These are phyloP conservation scores for Plasmodium chabaudi DNA, from an alignment of 169 alveolate genomes.

Conservation along the genomic window DNA sequence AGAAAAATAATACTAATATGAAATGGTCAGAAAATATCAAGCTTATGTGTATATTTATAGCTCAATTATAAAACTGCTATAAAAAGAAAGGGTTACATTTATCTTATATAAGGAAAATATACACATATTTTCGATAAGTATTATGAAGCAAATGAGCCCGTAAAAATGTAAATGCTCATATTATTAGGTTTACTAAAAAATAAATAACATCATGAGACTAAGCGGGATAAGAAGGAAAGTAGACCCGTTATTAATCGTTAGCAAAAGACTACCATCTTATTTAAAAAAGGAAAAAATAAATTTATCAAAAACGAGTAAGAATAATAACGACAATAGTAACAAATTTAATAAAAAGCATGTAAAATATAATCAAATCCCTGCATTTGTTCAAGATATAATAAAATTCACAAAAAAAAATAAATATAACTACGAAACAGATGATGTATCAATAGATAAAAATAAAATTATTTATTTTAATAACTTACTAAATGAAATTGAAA, in stretches of 20 bases:
- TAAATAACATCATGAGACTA: slow-evolving; percentile 27
- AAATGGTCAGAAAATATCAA: no score
- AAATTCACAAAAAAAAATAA: slow-evolving; percentile 46
- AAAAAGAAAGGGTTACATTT: no score
- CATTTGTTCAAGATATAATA: slow-evolving; percentile 40
- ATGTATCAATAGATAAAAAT: slow-evolving; percentile 32
- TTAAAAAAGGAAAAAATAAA: slow-evolving; percentile 50
- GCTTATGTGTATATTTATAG: no score
- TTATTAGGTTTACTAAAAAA: not conserved
- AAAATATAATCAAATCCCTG: slow-evolving; percentile 59
- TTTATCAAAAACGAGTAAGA: slow-evolving; percentile 20
- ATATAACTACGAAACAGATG: slow-evolving; percentile 3
- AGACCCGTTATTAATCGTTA: slow-evolving; percentile 44
- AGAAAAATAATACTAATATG: no score
- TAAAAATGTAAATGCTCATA: no score
- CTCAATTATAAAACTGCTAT: no score
- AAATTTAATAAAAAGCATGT: slow-evolving; percentile 37
- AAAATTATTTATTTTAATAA: slow-evolving; percentile 30
- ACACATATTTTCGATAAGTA: no score
- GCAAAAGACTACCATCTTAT: slow-evolving; percentile 64
- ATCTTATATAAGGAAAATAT: no score
- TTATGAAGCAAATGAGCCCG: no score
- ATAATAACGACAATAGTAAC: not conserved
- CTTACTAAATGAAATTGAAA: slow-evolving; percentile 48
- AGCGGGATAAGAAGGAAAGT: slow-evolving; percentile 49